Base-by-base conservation (phyloP, 495 filamentous ascomycete species). In the Pseudomonodictys pantanalensis region DNA sequence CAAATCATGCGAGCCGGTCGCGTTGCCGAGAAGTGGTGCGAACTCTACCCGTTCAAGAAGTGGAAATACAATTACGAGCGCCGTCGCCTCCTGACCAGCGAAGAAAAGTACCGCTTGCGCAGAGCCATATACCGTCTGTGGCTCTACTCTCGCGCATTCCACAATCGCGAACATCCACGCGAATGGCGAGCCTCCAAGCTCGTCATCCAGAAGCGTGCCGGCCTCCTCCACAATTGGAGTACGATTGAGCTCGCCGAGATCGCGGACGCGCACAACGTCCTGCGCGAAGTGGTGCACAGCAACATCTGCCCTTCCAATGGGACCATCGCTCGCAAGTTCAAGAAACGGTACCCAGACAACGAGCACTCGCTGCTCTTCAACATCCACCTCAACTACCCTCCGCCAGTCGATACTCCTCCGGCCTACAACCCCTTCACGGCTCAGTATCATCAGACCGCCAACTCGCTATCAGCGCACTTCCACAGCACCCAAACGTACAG, bases 91-190 rank as follows among this genome's bases (percentile, higher is more conserved):
- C 76, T 92, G 9, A 79, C 68, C 0, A 46, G 59, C 1, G 56
- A 76, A 11, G 89, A 91, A 68, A 75, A 79, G 18, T 73, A 75
- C 23, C 77, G 80, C 4, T 58, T 91, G n/a, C 81, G 88, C 4
- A 78, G 79, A 39, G 87, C 84, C 1, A 68, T 91, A 53, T 91
- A 88, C 65, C 77, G 82, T 1, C 79, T 88, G 69, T 90, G 88
- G 88, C 74, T 84, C 11, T 86, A 82, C 66, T 67, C 75, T 41
- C 74, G 72, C 15, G 83, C 83, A 17, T 86, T 85, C 68, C 80
- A 85, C 64, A 79, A 71, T 46, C 67, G 62, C 12, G 48, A 63
- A 25, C 73, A 79, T 59, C 66, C 78, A 23, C 79, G 83, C 12
- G 73, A 76, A 29, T 68, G 69, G n/a, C 80, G 83, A 29, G 69